Percentiles rank a stretch among this genome's conserved stretches.
These are phyloP conservation scores for Geosmithia flava DNA, from an alignment of 2,329 filamentous ascomycete species.

Conservation along the genomic window DNA sequence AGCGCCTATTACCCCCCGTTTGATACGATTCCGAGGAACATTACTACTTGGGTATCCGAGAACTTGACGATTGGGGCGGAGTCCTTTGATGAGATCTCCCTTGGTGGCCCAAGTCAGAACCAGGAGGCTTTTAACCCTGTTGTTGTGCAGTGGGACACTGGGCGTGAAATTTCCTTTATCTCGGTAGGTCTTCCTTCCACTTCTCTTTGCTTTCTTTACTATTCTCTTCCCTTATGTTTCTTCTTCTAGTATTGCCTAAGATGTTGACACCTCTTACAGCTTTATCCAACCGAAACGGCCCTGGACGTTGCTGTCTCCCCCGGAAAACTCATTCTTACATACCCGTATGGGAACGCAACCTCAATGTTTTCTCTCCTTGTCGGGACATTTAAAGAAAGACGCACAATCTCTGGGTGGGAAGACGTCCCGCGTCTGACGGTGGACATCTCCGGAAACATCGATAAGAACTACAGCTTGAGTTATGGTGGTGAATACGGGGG, in stretches of 20 bases:
- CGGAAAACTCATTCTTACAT: constrained; percentile 32
- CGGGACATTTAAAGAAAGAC: constrained; percentile 28
- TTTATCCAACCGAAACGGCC: constrained; percentile 25
- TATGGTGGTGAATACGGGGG: constrained; percentile 29
- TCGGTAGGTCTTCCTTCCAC: constrained; percentile 9
- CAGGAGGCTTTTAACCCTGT: constrained; percentile 40
- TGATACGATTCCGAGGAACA: constrained; percentile 43
- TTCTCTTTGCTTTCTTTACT: too few relatives aligned
- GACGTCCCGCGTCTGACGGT: constrained; percentile 36
- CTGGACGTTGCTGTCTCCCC: constrained; percentile 28
- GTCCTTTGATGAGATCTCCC: constrained; percentile 39
- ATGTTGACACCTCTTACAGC: constrained; percentile 5
- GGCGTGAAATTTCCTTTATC: constrained; percentile 17
- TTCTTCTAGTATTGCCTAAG: too few relatives aligned
- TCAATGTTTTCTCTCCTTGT: constrained; percentile 39
- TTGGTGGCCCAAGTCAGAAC: constrained; percentile 39
- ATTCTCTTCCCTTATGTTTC: too few relatives aligned
- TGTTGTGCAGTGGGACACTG: constrained; percentile 44
- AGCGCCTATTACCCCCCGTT: constrained; percentile 46
- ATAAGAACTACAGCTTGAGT: constrained; percentile 21
- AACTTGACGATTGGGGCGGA: constrained; percentile 48
- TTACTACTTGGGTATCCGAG: constrained; percentile 43
- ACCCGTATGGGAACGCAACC: constrained; percentile 35
- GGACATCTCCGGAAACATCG: constrained; percentile 29
- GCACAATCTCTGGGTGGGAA: constrained; percentile 28